Evolutionary conservation across 257 asterid species (phyloP).

Genomic region (Gentiana straminea): DNA sequence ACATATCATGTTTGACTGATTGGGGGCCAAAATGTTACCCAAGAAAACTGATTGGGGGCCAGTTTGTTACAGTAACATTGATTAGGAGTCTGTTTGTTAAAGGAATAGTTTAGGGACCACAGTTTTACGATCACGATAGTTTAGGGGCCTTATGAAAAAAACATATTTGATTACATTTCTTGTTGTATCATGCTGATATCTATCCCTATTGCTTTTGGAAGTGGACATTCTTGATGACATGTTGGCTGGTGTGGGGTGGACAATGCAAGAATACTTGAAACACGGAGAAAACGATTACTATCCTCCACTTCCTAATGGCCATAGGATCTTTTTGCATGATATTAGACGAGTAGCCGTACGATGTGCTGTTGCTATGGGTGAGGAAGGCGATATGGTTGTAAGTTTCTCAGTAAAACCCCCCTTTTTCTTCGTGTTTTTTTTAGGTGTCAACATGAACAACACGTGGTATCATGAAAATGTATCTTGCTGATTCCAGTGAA

Average conservation of each 20-base stretch:
- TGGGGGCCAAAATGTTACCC: too few relatives aligned
- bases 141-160: too few relatives aligned
- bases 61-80: too few relatives aligned
- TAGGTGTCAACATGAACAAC: too few relatives aligned
- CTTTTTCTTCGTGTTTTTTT: background rate
- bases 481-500: too few relatives aligned
- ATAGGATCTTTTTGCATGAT: slow-evolving; percentile 82
- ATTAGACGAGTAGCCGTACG: slow-evolving; percentile 94
- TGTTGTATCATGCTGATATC: slow-evolving; percentile 4
- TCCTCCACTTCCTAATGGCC: slow-evolving; percentile 93
- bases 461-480: too few relatives aligned
- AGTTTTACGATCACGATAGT: too few relatives aligned
- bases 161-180: too few relatives aligned
- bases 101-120: too few relatives aligned
- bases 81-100: too few relatives aligned
- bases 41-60: too few relatives aligned
- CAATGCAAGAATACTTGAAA: slow-evolving; percentile 93
- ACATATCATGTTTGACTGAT: too few relatives aligned
- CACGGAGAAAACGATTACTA: slow-evolving; percentile 92
- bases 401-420: slow-evolving; percentile 18
- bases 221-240: slow-evolving; percentile 95
- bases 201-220: slow-evolving; percentile 16
- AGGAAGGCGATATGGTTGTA: slow-evolving; percentile 97
- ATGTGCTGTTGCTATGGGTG: slow-evolving; percentile 98
- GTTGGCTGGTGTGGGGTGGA: slow-evolving; percentile 92